Percentiles rank a stretch among this genome's conserved stretches.
phyloP scores from a whole-genome alignment of 2,329 filamentous ascomycete species.

The Fusarium sarcochroum region DNA sequence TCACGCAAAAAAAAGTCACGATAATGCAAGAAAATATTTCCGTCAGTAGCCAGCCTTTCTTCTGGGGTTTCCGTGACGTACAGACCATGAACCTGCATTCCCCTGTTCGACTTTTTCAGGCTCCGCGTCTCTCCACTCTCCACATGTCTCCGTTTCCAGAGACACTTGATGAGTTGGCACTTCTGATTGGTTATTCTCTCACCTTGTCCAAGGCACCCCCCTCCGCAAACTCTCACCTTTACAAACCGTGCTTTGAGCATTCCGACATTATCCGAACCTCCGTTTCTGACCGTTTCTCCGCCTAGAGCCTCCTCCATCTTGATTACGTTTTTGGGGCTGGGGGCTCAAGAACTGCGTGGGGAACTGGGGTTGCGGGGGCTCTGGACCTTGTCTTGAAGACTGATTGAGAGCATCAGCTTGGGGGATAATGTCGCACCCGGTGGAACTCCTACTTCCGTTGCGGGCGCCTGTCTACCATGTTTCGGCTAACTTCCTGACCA shows the following conservation, averaged over 20 bases:
- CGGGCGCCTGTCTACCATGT: conserved; percentile 43
- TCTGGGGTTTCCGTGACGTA: conserved; percentile 42
- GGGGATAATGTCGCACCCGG: conserved; percentile 28
- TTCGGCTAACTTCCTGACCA: conserved; percentile 49
- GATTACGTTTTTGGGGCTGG: conserved; percentile 46
- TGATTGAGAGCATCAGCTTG: conserved; percentile 1
- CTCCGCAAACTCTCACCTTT: conserved; percentile 23
- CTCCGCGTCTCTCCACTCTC: conserved; percentile 35
- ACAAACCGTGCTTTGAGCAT: conserved; percentile 19
- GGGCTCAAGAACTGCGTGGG: conserved; percentile 38
- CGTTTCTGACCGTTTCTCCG: conserved; percentile 42
- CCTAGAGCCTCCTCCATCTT: conserved; percentile 46
- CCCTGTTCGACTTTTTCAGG: conserved; percentile 13
- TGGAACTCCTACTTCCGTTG: conserved; percentile 30
- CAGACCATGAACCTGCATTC: conserved; percentile 32
- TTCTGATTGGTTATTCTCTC: conserved; percentile 34
- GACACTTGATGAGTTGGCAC: background rate
- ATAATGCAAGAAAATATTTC: conserved; percentile 42
- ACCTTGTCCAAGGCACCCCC: conserved; percentile 29
- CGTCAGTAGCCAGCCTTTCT: conserved; percentile 43
- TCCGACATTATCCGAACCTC: conserved; percentile 44
- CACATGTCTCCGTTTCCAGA: conserved; percentile 16
- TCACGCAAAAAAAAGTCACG: conserved; percentile 41
- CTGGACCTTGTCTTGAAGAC: conserved; percentile 10
- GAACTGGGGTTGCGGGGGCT: conserved; percentile 34